phyloP scores from a whole-genome alignment of 2,329 filamentous ascomycete species.

The Celoporthe dispersa region DNA sequence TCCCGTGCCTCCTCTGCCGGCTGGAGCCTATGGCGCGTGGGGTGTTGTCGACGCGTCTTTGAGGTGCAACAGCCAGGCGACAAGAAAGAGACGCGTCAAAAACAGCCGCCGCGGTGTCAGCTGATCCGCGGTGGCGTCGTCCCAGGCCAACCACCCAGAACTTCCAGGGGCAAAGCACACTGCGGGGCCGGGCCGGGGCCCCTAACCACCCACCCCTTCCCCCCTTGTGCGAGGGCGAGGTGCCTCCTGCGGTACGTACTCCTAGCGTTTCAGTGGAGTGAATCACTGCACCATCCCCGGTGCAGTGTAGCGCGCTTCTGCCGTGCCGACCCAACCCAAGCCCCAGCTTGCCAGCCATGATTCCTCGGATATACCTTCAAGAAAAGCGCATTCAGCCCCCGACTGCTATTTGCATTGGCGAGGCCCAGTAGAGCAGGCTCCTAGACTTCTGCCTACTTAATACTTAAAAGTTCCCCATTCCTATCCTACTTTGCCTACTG shows the following conservation, averaged over 20 bases:
- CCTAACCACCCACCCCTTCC: background rate
- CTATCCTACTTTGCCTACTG: background rate
- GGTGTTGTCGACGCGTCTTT: slow-evolving; percentile 18
- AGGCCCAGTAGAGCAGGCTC: background rate
- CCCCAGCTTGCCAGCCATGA: background rate
- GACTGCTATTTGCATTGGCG: no score
- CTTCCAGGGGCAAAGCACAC: background rate
- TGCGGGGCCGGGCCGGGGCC: slow-evolving; percentile 2
- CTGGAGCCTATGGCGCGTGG: slow-evolving; percentile 6
- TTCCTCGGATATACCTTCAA: background rate
- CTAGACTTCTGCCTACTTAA: background rate
- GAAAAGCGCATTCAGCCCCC: no score
- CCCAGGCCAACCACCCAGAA: no score
- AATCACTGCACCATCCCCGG: no score
- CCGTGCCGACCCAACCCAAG: background rate
- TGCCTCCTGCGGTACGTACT: background rate
- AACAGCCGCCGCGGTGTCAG: slow-evolving; percentile 25
- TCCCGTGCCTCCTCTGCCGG: background rate
- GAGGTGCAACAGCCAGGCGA: background rate
- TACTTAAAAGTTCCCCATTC: background rate
- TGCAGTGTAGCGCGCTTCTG: no score
- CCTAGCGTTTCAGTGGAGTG: no score
- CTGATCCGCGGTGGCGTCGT: slow-evolving; percentile 16
- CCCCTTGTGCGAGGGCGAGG: background rate
- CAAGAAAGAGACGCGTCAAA: background rate